phyloP scores from a whole-genome alignment of 805 yeast species.

The Cephaloascus fragrans region DNA sequence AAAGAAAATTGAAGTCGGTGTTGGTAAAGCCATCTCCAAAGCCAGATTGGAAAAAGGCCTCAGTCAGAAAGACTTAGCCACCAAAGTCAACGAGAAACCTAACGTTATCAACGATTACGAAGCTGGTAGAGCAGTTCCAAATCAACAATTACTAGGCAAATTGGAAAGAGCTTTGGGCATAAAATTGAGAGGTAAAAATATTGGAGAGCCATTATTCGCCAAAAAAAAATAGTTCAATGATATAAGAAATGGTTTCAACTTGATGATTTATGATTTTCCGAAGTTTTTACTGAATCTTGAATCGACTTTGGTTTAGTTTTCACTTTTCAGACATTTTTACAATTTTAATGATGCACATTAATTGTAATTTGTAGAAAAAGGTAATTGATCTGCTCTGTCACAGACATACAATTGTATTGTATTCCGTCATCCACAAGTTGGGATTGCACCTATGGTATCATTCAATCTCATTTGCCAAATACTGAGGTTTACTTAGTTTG shows the following conservation, averaged over 20 bases:
- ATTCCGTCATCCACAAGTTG: too few species aligned
- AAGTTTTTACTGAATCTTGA: too few species aligned
- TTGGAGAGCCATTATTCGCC: conserved; percentile 77
- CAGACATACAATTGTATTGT: too few species aligned
- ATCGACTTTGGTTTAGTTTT: too few species aligned
- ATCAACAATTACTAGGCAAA: conserved; percentile 88
- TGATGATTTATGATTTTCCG: too few species aligned
- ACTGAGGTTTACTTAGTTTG: too few species aligned
- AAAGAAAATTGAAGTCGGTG: conserved; percentile 72
- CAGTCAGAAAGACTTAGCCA: conserved; percentile 95
- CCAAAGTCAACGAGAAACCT: conserved; percentile 92
- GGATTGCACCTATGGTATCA: too few species aligned
- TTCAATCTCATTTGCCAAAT: too few species aligned
- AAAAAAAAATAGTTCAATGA: conserved; percentile 30
- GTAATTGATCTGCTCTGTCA: too few species aligned
- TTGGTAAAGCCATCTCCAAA: conserved; percentile 79
- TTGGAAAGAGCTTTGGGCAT: conserved; percentile 91
- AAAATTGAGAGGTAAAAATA: conserved; percentile 90
- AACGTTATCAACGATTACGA: conserved; percentile 93
- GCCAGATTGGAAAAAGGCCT: conserved; percentile 83
- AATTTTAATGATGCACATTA: background rate
- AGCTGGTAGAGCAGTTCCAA: conserved; percentile 93
- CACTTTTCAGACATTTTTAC: too few species aligned
- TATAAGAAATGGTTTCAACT: too few species aligned
- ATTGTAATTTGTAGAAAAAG: background rate